Evolutionary conservation across 306 rosid species (phyloP), one percentile per base, ranked within the genome.

Genomic region (Hippophae rhamnoides): DNA sequence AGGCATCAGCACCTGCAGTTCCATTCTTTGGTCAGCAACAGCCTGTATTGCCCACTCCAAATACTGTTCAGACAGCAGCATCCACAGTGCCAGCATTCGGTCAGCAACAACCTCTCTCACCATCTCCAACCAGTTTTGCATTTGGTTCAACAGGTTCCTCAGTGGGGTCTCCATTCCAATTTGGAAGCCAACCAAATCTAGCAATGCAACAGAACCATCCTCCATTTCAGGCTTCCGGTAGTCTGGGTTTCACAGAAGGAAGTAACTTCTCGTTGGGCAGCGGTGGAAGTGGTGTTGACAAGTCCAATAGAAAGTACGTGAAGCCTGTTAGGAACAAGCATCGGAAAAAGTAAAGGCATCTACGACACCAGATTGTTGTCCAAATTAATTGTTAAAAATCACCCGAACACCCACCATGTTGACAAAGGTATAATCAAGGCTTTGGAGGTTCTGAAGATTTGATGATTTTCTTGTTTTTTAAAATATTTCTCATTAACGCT

Each of bases 261-360:
- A 86, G 89, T 63, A 85, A 84, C 77, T 92, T 92, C 85, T 87
- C 98, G 8, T 56, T 87, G 75, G 96, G 98, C 10, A 65, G 87
- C 0, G 86, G 84, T 57, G 87, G 83, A 0, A 83, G 81, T 23
- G 85, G 83, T 0, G 82, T 75, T 13, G 96, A 92, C 73, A 85
- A 88, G 78, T 49, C 89, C 18, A 79, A 73, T 63, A 80, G 95
- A 60, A 87, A 50, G 67, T 14, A 13, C 7, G 38, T 85, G 43
- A 85, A 41, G 71, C 80, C 77, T 54, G 82, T 74, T 60, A 72
- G 68, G 52, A 60, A 9, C 51, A 83, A 57, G 81, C 54, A 5
- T 26, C 77, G 99, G 57, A 92, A 77, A 86, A 85, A 85, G 86
- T 85, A 62, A 71, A 18, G 23, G 23, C 23, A 18, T 18, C 23